A percentile compares a stretch with the other conserved stretches of the same genome.
Evolutionary conservation across 169 alveolate species (phyloP).

Genomic region (Cryptosporidium ryanae): DNA sequence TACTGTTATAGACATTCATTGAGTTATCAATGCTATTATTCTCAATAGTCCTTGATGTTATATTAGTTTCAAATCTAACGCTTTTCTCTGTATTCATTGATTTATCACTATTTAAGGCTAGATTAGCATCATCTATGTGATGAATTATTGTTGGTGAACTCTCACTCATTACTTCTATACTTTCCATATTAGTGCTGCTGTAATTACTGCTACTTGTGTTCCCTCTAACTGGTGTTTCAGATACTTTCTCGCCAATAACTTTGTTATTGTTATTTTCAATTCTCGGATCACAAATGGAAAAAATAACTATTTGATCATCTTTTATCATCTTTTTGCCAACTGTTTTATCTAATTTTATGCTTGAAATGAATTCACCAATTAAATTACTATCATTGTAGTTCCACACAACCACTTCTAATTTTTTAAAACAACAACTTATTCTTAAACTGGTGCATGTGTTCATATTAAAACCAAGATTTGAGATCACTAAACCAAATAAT

Average conservation of each 20-base stretch:
- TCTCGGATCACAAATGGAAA: slow-evolving; percentile 21
- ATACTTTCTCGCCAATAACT: background rate
- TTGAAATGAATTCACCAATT: slow-evolving; percentile 34
- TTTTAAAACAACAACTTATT: slow-evolving; percentile 48
- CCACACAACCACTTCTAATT: slow-evolving; percentile 45
- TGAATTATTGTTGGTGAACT: slow-evolving; percentile 45
- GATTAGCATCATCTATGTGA: slow-evolving; percentile 7
- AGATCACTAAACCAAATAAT: slow-evolving; percentile 44
- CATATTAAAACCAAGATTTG: slow-evolving; percentile 37
- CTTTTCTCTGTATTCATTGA: background rate
- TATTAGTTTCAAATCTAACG: no score
- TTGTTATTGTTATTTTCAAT: background rate
- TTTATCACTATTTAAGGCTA: background rate
- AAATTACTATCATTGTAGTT: slow-evolving; percentile 55
- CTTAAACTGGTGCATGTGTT: slow-evolving; percentile 49
- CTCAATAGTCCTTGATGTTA: background rate
- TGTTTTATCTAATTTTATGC: slow-evolving; percentile 23
- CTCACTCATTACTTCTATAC: slow-evolving; percentile 14
- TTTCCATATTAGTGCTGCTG: background rate
- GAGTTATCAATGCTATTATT: background rate
- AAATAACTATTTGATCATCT: slow-evolving; percentile 32
- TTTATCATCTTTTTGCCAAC: slow-evolving; percentile 29
- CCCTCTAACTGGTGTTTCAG: slow-evolving; percentile 24
- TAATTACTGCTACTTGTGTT: no score
- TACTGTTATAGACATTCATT: background rate